Conservation (phyloP, 2,329 filamentous ascomycete species). For the Nothophoma quercina region DNA sequence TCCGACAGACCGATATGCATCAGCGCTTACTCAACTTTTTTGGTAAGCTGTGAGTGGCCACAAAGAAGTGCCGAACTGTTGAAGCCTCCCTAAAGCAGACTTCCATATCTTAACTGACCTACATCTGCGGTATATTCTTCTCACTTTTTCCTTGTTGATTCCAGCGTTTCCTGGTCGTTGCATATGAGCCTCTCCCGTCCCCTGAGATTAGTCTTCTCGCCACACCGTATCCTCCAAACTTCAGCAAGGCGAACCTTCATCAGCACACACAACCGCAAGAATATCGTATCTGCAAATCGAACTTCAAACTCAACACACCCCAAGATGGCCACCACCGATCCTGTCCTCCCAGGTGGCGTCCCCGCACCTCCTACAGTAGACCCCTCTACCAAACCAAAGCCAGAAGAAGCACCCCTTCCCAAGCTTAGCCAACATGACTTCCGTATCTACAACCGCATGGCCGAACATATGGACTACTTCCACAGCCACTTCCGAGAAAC, state of each 20-base stretch:
- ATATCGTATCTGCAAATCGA: no score
- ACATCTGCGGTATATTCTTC: background rate
- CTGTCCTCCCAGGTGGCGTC: background rate
- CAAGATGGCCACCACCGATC: slow-evolving; percentile 9
- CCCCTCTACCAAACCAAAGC: no score
- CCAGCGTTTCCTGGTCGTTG: slow-evolving; percentile 1
- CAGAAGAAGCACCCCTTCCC: slow-evolving; percentile 53
- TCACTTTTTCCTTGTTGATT: background rate
- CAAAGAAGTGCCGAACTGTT: slow-evolving; percentile 11
- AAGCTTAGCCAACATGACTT: slow-evolving; percentile 73
- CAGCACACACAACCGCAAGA: no score
- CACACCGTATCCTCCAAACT: background rate
- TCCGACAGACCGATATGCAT: no score
- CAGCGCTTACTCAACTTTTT: no score
- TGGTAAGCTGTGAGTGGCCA: slow-evolving; percentile 27
- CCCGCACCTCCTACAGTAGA: background rate
- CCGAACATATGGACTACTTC: slow-evolving; percentile 77
- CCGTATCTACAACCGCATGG: slow-evolving; percentile 73
- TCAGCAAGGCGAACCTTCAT: background rate
- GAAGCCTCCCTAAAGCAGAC: slow-evolving; percentile 13
- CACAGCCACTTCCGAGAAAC: slow-evolving; percentile 50
- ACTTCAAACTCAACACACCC: background rate
- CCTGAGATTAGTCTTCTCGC: background rate
- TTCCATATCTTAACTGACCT: slow-evolving; percentile 7
- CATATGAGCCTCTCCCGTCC: background rate